phyloP scores from a whole-genome alignment of 2,329 filamentous ascomycete species.

The Neocatenulostroma microsporum region DNA sequence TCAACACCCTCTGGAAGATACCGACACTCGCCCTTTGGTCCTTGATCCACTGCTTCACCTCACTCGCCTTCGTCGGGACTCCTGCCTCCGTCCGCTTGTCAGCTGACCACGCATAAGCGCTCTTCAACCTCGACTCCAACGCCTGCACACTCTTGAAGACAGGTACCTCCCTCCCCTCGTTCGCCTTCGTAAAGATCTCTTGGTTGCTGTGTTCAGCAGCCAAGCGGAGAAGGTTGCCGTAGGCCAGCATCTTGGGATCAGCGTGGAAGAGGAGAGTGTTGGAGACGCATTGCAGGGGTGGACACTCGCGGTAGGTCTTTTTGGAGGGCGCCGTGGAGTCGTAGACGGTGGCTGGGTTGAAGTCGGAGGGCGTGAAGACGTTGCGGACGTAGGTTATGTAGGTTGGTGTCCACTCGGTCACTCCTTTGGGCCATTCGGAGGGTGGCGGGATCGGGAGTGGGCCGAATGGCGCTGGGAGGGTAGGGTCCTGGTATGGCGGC shows the following conservation, averaged over 20 bases:
- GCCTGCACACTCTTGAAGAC: constrained; percentile 1
- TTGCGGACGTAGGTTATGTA: not conserved
- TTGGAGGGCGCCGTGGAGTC: not conserved
- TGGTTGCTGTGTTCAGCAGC: constrained; percentile 1
- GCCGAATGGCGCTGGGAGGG: too few species aligned
- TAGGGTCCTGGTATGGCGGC: too few species aligned
- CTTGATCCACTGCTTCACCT: too few species aligned
- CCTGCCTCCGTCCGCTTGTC: too few species aligned
- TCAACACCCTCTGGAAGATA: too few species aligned
- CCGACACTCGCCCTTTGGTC: too few species aligned
- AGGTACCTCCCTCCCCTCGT: not conserved
- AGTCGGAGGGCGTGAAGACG: constrained; percentile 2
- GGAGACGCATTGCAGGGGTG: not conserved
- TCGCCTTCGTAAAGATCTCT: constrained; percentile 5
- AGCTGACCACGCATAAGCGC: not conserved
- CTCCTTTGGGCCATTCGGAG: not conserved
- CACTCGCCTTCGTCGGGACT: too few species aligned
- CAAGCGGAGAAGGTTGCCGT: constrained; percentile 8
- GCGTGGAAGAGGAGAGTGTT: constrained; percentile 5
- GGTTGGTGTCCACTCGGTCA: not conserved
- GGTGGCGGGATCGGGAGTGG: not conserved
- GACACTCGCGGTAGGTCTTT: not conserved
- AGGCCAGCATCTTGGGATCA: constrained; percentile 5
- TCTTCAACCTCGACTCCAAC: not conserved
- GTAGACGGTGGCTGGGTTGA: constrained; percentile 2